phyloP scores from a whole-genome alignment of 805 yeast genomes.

The Lipomyces yamanashiensis region DNA sequence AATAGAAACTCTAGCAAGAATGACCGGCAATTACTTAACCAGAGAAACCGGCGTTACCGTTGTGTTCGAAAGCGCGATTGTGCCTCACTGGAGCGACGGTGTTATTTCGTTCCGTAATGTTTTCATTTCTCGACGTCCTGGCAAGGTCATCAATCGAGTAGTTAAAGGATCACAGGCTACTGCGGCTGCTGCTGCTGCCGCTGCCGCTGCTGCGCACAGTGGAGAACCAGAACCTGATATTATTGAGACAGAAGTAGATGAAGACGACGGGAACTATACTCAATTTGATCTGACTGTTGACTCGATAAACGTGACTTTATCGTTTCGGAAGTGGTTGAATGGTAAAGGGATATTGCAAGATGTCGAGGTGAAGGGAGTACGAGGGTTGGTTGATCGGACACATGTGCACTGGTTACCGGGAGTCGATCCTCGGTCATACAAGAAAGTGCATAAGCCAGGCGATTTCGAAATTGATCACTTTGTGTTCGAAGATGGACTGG shows the following conservation, averaged over 20 bases:
- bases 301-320: slow-evolving; percentile 76
- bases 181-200: slow-evolving; percentile 64
- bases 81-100: slow-evolving; percentile 91
- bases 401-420: slow-evolving; percentile 81
- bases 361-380: slow-evolving; percentile 76
- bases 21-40: slow-evolving; percentile 81
- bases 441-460: slow-evolving; percentile 75
- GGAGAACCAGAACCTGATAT: slow-evolving; percentile 25
- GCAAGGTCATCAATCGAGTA: slow-evolving; percentile 52
- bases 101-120: slow-evolving; percentile 83
- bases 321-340: slow-evolving; percentile 84
- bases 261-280: slow-evolving; percentile 85
- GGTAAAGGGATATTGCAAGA: slow-evolving; percentile 87
- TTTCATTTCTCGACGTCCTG: slow-evolving; percentile 83
- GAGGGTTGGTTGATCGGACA: slow-evolving; percentile 92
- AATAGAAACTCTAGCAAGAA: slow-evolving; percentile 73
- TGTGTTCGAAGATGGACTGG: slow-evolving; percentile 80
- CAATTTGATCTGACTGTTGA: slow-evolving; percentile 93
- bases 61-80: slow-evolving; percentile 89
- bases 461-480: slow-evolving; percentile 90
- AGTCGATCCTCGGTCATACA: slow-evolving; percentile 82
- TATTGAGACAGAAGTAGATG: slow-evolving; percentile 17
- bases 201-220: slow-evolving; percentile 34
- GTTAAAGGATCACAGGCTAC: slow-evolving; percentile 74
- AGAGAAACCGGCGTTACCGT: slow-evolving; percentile 81